Evolutionary conservation across 73 alveolate species (phyloP).

Genomic region (Uronychia binucleata): DNA sequence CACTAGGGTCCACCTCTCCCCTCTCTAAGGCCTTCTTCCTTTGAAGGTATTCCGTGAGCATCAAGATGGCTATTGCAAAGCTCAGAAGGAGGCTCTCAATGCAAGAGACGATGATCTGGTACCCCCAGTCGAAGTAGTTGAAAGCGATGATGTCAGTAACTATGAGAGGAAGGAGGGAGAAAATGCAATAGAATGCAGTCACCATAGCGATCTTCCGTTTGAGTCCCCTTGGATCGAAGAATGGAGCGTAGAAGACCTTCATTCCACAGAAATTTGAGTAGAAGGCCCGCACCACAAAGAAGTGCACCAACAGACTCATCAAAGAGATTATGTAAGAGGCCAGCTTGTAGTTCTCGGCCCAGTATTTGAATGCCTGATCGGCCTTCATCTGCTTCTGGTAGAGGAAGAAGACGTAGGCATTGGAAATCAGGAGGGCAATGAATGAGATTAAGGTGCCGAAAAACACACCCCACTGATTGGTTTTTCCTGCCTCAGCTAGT

Average conservation of each 20-base stretch:
- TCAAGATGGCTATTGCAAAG: background rate
- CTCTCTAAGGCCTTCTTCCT: background rate
- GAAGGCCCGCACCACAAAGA: conserved; percentile 16
- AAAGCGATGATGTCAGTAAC: conserved; percentile 22
- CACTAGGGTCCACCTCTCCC: background rate
- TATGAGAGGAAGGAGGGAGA: conserved; percentile 30
- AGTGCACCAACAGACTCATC: background rate
- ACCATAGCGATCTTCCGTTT: conserved; percentile 18
- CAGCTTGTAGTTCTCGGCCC: background rate
- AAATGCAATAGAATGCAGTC: conserved; percentile 22
- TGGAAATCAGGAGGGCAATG: background rate
- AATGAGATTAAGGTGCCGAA: background rate
- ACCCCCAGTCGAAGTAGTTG: conserved; percentile 10
- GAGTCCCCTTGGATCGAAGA: conserved; percentile 23
- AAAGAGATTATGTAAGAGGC: background rate
- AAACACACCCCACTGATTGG: background rate
- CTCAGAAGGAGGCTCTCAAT: background rate
- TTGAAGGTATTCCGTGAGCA: background rate
- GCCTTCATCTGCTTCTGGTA: background rate
- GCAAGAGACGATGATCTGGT: background rate
- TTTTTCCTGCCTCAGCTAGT: background rate
- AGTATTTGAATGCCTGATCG: background rate
- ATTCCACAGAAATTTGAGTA: conserved; percentile 27
- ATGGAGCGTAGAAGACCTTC: conserved; percentile 43
- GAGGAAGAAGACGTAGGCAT: background rate